Conservation (phyloP, 495 filamentous ascomycete species). For the Xylaria intraflava region DNA sequence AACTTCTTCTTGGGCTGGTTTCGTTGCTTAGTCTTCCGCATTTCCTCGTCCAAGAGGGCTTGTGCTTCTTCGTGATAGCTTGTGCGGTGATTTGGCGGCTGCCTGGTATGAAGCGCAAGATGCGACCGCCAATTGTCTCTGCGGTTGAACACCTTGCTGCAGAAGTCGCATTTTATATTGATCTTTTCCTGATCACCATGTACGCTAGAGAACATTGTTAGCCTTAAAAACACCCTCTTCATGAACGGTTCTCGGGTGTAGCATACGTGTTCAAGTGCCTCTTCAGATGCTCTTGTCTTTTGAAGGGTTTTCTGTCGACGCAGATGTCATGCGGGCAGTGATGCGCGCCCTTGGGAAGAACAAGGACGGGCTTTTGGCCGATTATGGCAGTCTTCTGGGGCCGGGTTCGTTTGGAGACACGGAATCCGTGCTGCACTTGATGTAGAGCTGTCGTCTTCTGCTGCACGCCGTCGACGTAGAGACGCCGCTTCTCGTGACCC, state of each 20-base stretch:
- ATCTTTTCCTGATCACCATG: background rate
- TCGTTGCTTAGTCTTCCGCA: constrained; percentile 23
- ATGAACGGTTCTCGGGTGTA: too few relatives aligned
- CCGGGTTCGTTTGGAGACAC: constrained; percentile 11
- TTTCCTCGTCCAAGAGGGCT: constrained; percentile 20
- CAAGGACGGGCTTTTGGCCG: constrained; percentile 3
- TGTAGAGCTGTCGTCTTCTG: constrained; percentile 32
- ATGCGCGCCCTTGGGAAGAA: background rate
- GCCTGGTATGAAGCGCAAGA: constrained; percentile 29
- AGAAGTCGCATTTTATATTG: constrained; percentile 25
- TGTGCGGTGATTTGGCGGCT: constrained; percentile 24
- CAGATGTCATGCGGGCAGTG: constrained; percentile 30
- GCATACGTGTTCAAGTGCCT: constrained; percentile 53
- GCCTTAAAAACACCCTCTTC: background rate
- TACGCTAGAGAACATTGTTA: background rate
- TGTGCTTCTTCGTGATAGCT: constrained; percentile 23
- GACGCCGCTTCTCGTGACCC: constrained; percentile 13
- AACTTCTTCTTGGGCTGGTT: constrained; percentile 18
- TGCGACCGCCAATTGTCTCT: constrained; percentile 35
- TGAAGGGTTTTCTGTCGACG: constrained; percentile 44
- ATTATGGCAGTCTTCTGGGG: constrained; percentile 17
- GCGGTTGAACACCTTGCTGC: constrained; percentile 25
- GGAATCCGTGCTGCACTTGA: constrained; percentile 18
- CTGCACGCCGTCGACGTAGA: constrained; percentile 24
- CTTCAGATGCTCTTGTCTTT: constrained; percentile 59